Percentiles rank a stretch among this genome's conserved stretches.
phyloP scores from a whole-genome alignment of 768 basidiomycete species.

The Pleurotus ostreatus region DNA sequence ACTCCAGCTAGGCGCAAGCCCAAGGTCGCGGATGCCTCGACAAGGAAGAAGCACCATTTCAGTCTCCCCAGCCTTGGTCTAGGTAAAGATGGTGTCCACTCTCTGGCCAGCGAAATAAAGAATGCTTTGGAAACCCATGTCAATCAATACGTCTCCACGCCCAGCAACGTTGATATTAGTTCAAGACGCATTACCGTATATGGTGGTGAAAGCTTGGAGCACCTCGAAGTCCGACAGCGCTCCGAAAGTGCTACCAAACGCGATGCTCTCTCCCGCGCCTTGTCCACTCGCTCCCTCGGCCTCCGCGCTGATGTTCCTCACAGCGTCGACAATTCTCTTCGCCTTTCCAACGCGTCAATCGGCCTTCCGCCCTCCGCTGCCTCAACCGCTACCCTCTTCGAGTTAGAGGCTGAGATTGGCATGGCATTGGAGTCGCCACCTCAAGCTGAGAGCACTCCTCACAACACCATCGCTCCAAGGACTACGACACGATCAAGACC shows the following conservation, averaged over 20 bases:
- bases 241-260: slow-evolving; percentile 11
- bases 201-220: slow-evolving; percentile 38
- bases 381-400: slow-evolving; percentile 60
- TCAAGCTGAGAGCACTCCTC: slow-evolving; percentile 62
- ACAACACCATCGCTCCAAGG: slow-evolving; percentile 39
- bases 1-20: slow-evolving; percentile 45
- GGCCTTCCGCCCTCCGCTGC: slow-evolving; percentile 48
- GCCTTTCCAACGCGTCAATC: slow-evolving; percentile 44
- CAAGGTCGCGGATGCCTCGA: slow-evolving; percentile 39
- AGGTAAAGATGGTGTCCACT: slow-evolving; percentile 53
- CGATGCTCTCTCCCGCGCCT: slow-evolving; percentile 24
- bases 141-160: slow-evolving; percentile 33
- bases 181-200: slow-evolving; percentile 43
- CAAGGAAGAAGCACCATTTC: slow-evolving; percentile 59
- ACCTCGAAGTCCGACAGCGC: slow-evolving; percentile 26
- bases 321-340: slow-evolving; percentile 39
- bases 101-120: slow-evolving; percentile 49
- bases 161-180: slow-evolving; percentile 36
- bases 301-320: slow-evolving; percentile 50
- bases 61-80: slow-evolving; percentile 68
- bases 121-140: slow-evolving; percentile 41
- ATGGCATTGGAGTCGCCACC: slow-evolving; percentile 38
- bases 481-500: slow-evolving; percentile 24
- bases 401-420: slow-evolving; percentile 33
- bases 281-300: slow-evolving; percentile 41